Percentiles rank a stretch among this genome's conserved stretches.
Evolutionary conservation across 2,329 filamentous ascomycete genomes (phyloP).

Genomic region (Monilinia vaccinii-corymbosi): DNA sequence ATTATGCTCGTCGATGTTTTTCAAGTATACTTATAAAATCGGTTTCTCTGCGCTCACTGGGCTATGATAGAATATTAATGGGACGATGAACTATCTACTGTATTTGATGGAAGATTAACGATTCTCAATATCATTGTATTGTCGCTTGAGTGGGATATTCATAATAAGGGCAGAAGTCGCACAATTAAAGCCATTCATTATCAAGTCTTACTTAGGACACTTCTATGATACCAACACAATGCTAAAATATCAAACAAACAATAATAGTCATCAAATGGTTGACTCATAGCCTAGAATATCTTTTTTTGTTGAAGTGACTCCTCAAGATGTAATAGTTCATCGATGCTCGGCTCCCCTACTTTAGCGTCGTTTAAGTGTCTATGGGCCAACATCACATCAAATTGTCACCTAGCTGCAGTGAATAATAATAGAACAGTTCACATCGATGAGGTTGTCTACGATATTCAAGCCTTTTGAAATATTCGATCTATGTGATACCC

Average conservation of each 20-base stretch:
- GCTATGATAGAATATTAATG: accelerated
- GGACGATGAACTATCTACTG: background rate
- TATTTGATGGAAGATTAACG: accelerated
- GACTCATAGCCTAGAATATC: too few relatives aligned
- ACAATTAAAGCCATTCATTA: too few relatives aligned
- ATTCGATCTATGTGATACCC: background rate
- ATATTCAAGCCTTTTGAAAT: background rate
- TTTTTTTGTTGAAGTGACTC: too few relatives aligned
- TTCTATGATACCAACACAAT: too few relatives aligned
- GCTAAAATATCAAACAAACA: too few relatives aligned
- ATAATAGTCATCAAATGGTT: too few relatives aligned
- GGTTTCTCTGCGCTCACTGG: accelerated
- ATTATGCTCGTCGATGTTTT: background rate
- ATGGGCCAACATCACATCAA: background rate
- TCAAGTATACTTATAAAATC: too few relatives aligned
- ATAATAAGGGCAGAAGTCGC: background rate
- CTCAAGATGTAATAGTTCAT: background rate
- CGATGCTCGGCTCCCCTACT: background rate
- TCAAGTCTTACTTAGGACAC: too few relatives aligned
- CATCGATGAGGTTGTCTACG: too few relatives aligned
- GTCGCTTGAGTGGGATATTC: background rate
- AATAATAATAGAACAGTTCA: background rate
- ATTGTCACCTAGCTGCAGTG: accelerated
- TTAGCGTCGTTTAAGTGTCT: background rate
- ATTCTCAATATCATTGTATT: accelerated